Evolutionary conservation across 306 rosid genomes (phyloP).

Genomic region (Inga laurina): DNA sequence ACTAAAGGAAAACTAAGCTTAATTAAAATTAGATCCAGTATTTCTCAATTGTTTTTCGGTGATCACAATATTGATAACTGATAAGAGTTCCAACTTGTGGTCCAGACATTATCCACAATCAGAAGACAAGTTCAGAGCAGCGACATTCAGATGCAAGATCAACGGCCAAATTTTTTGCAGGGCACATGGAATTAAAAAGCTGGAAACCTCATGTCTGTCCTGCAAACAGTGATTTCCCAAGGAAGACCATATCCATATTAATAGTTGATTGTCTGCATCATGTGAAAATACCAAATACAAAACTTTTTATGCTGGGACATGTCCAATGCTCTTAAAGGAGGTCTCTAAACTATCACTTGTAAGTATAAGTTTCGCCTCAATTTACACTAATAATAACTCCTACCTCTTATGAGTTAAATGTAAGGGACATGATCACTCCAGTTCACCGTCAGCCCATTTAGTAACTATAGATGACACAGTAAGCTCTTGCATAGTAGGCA

Average conservation of each 20-base stretch:
- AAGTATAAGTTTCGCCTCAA: not conserved
- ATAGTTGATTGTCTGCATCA: not conserved
- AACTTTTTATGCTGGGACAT: not conserved
- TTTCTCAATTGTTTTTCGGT: not conserved
- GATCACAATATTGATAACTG: not conserved
- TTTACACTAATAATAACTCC: not conserved
- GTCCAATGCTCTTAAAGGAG: not conserved
- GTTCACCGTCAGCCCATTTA: not conserved
- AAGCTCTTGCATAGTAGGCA: not conserved
- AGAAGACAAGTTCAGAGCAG: constrained; percentile 7
- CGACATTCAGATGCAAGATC: not conserved
- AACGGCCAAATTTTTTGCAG: not conserved
- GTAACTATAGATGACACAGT: not conserved
- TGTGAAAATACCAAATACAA: not conserved
- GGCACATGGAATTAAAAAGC: not conserved
- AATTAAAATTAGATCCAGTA: constrained; percentile 1
- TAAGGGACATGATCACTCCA: not conserved
- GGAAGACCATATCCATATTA: not conserved
- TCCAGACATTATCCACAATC: constrained; percentile 9
- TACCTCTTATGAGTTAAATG: not conserved
- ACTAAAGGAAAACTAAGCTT: constrained; percentile 14
- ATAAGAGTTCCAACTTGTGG: not conserved
- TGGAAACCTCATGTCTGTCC: not conserved
- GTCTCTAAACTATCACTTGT: not conserved
- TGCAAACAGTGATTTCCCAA: not conserved